Base-by-base conservation (phyloP, 371 early-diverging fungal genomes). In the Synchytrium microbalum region DNA sequence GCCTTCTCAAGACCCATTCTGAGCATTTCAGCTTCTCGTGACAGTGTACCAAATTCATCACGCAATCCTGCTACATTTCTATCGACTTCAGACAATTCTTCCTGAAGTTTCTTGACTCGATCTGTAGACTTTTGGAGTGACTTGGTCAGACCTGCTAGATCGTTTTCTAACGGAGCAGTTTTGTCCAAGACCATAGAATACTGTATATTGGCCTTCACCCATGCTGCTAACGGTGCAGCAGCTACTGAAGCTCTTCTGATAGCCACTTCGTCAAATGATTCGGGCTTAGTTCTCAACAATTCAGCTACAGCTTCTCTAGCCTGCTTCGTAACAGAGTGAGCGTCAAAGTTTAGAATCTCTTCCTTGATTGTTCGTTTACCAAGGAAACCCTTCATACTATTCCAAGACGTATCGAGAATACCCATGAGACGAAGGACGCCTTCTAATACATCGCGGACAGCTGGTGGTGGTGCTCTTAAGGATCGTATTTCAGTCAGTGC, bases 381-480 rank as follows among this genome's bases (percentile, higher is more conserved):
- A 19, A 84, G 71, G 62, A 82, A 82, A 0, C 75, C 70, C 64
- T 82, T 84, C 84, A 84, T 84, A 60, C 77, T 77, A 56, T 75
- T 79, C 84, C 84, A 84, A 1, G 80, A 76, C 75, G 74, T 79
- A 60, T 81, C 81, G 31, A 79, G 54, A n/a, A 69, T 75, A 24
- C 84, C 85, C 72, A 85, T 74, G 25, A 86, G 55, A 5, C 79
- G 61, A 58, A 82, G 68, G 1, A 85, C 82, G 19, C 73, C 81
- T 62, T 86, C 84, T 10, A 86, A 67, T 19, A 83, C 82, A 65
- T 81, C 83, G 28, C 82, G 64, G 27, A 86, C 72, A 19, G 80
- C 81, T 2, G 80, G 76, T 0, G 85, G 85, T 10, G 86, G 86
- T 0, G 81, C 81, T 2, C 81, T 69, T 30, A 86, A 72, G 29